Conservation (phyloP, 2,329 filamentous ascomycete genomes). For the Thermochaetoides dissita region DNA sequence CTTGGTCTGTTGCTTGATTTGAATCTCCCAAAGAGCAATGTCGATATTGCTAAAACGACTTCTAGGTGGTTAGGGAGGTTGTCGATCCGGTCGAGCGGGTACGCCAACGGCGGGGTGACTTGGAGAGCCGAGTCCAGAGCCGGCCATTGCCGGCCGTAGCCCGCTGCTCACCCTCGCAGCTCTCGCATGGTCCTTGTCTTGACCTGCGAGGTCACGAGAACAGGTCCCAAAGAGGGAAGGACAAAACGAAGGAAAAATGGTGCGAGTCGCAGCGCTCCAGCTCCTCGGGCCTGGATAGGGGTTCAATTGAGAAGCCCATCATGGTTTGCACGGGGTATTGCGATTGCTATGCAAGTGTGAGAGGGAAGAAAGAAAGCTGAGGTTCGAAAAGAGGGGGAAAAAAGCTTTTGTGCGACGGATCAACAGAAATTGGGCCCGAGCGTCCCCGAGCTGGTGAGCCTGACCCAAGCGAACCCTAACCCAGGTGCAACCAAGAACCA, state of each 20-base stretch:
- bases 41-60: no score
- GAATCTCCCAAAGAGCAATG: no score
- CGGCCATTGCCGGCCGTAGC: slow-evolving; percentile 23
- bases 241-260: neutral
- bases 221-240: slow-evolving; percentile 3
- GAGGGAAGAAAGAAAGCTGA: neutral
- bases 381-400: neutral
- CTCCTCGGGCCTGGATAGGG: neutral
- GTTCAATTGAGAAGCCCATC: neutral
- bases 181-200: slow-evolving; percentile 3
- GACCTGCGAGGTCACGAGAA: slow-evolving; percentile 3
- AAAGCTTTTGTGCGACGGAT: slow-evolving; percentile 7
- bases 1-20: neutral
- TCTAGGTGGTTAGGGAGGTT: neutral
- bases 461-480: slow-evolving; percentile 4
- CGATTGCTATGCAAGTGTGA: neutral
- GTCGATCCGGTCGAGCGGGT: slow-evolving; percentile 9
- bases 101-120: slow-evolving; percentile 1
- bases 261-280: slow-evolving; percentile 1
- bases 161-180: slow-evolving; percentile 1
- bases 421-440: slow-evolving; percentile 3
- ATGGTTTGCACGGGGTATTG: neutral
- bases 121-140: slow-evolving; percentile 17
- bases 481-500: neutral
- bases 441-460: neutral